A percentile compares a stretch with the other conserved stretches of the same genome.
phyloP scores from a whole-genome alignment of 73 alveolate species.

The Symbiodinium pilosum region DNA sequence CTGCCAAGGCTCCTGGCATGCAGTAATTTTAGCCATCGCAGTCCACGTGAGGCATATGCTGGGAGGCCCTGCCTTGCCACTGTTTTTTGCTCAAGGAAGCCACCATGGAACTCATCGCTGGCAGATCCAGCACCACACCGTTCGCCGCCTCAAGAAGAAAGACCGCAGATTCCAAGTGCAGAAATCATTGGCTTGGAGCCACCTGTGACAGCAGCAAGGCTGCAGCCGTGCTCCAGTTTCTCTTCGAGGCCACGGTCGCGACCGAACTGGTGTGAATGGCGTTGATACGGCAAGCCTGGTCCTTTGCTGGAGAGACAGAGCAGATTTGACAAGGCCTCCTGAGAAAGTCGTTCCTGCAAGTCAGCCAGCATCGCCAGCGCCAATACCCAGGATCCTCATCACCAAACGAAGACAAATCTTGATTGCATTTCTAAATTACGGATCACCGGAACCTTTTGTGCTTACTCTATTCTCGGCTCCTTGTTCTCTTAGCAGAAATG shows the following conservation, averaged over 20 bases:
- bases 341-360: neutral
- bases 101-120: neutral
- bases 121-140: neutral
- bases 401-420: too few relatives aligned
- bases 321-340: too few relatives aligned
- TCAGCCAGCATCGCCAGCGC: neutral
- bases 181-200: neutral
- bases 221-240: neutral
- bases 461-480: too few relatives aligned
- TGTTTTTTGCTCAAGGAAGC: neutral
- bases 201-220: neutral
- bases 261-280: neutral
- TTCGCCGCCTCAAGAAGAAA: neutral
- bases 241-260: neutral
- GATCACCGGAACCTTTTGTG: too few relatives aligned
- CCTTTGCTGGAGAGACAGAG: neutral
- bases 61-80: slow-evolving; percentile 3
- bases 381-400: neutral
- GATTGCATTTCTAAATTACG: too few relatives aligned
- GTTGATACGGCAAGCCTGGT: neutral
- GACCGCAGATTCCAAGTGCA: too few relatives aligned
- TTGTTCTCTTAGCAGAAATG: too few relatives aligned
- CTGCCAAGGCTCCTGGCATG: neutral
- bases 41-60: neutral
- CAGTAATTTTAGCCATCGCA: neutral